A percentile compares a stretch with the other conserved stretches of the same genome.
phyloP scores from a whole-genome alignment of 345 rosid genomes.

The Populus pruinosa region DNA sequence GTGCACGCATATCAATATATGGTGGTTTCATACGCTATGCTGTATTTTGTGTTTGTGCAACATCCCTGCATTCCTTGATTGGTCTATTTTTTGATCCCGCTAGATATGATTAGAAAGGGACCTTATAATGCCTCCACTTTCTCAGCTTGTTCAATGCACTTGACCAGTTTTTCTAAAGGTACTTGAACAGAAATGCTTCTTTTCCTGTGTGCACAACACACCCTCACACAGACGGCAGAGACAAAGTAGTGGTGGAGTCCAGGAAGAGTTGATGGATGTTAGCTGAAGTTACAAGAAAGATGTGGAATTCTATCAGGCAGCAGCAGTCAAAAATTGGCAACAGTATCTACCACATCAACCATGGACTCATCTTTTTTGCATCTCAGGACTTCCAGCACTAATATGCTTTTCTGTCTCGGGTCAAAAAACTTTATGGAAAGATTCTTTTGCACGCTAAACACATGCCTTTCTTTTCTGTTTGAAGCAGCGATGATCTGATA shows the following conservation, averaged over 20 bases:
- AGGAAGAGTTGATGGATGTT: not conserved
- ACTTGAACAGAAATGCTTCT: not conserved
- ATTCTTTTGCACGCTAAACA: not conserved
- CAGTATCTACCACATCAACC: not conserved
- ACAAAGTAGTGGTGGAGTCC: not conserved
- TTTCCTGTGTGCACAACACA: not conserved
- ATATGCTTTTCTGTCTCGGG: not conserved
- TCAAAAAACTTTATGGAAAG: not conserved
- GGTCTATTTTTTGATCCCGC: not conserved
- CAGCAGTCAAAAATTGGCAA: not conserved
- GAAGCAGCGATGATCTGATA: not conserved
- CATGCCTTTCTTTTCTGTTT: not conserved
- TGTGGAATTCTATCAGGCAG: not conserved
- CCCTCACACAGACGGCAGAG: not conserved
- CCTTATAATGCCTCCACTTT: not conserved
- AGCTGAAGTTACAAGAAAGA: not conserved
- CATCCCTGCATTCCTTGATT: not conserved
- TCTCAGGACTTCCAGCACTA: not conserved
- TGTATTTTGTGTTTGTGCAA: not conserved
- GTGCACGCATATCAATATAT: constrained; percentile 2
- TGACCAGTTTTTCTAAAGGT: not conserved
- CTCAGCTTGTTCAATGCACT: not conserved
- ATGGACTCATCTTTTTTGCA: not conserved
- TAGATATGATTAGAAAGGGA: not conserved
- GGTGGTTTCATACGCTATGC: constrained; percentile 1